Base-by-base conservation (phyloP, 202 grass and related monocot genomes). In the Carex sylvatica region DNA sequence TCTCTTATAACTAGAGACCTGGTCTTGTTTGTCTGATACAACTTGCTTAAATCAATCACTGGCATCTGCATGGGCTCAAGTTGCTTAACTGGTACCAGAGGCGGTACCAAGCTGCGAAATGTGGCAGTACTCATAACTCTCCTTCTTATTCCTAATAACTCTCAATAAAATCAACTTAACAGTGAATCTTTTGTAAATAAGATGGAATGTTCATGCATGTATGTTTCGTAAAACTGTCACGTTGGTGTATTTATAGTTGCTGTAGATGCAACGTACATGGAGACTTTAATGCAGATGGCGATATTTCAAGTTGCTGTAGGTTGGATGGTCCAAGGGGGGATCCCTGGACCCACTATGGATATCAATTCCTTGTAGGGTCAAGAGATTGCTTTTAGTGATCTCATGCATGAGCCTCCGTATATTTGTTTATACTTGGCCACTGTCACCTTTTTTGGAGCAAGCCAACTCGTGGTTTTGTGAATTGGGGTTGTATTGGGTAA, bases 31-130 rank as follows among this genome's bases (percentile, higher is more conserved):
- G 86, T 82, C 74, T 88, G 73, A n/a, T 46, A n/a, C 40, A 94
- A 84, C 74, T 77, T 73, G 44, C 63, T 70, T 44, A 91, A 82
- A 86, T 91, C 86, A 77, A 94, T 89, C n/a, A 91, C 87, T 0
- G 92, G 92, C 82, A 87, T 61, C 22, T 70, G 55, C 38, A 18
- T 22, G 5, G 63, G 9, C 31, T 69, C 36, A 7, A 8, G 26
- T 67, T 35, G 69, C 19, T 58, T 52, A 12, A 11, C 16, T 1
- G 9, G 60, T 49, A 67, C 60, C 3, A 64, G 18, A 47, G 44
- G 61, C 16, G 61, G 56, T 69, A 70, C 78, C 30, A 60, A 10
- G 70, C 82, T 87, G 83, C 84, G 46, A 14, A 62, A n/a, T 55
- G 36, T 4, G 14, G 33, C 15, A 38, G 36, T 38, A 77, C 62